Conservation (phyloP, 768 basidiomycete species). For the Coprinopsis cinerea region DNA sequence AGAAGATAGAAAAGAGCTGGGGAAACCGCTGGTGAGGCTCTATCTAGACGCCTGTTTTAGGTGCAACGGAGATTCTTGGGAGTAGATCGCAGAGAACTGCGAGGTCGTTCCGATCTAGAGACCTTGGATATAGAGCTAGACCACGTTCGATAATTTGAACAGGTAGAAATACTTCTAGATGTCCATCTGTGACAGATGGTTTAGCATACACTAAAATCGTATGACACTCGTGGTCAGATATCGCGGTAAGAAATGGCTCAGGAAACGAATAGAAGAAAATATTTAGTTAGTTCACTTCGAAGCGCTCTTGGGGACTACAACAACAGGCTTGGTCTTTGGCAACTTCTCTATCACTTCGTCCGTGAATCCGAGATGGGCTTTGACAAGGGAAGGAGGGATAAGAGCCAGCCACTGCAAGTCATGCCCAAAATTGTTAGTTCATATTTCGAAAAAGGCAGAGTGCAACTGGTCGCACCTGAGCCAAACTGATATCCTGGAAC, state of each 20-base stretch:
- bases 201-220: too few species aligned
- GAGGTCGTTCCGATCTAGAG: neutral
- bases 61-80: conserved; percentile 21
- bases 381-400: conserved; percentile 35
- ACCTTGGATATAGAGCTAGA: neutral
- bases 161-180: too few species aligned
- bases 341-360: conserved; percentile 27
- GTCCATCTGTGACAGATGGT: too few species aligned
- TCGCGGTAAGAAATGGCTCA: too few species aligned
- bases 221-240: too few species aligned
- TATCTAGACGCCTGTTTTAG: conserved; percentile 18
- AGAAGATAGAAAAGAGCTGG: conserved; percentile 11
- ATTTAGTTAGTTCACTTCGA: neutral
- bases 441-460: neutral
- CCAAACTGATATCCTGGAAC: conserved; percentile 15
- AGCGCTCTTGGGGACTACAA: conserved; percentile 28
- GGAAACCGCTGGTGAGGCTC: conserved; percentile 16
- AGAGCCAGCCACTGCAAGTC: conserved; percentile 34
- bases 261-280: too few species aligned
- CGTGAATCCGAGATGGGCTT: conserved; percentile 34
- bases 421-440: neutral
- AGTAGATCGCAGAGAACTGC: conserved; percentile 19
- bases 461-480: conserved; percentile 5
- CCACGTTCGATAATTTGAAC: too few species aligned
- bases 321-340: conserved; percentile 32